Evolutionary conservation across 73 alveolate species (phyloP), one percentile per base, ranked within the genome.

Genomic region (Symbiodinium pilosum): DNA sequence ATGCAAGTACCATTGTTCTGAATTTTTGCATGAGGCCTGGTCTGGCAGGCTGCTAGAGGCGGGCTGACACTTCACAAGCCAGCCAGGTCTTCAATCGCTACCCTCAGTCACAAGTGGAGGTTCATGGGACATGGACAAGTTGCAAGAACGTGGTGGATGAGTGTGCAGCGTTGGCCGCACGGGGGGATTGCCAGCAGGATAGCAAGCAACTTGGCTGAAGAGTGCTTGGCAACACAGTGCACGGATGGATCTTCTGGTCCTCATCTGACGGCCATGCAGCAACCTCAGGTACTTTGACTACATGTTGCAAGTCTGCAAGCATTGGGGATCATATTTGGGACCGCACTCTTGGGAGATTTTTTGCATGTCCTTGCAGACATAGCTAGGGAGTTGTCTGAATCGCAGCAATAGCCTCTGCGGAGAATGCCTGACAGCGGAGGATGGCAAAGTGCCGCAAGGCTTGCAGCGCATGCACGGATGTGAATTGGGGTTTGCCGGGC

Each of bases 381-480:
- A 12, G n/a, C 86, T 43, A 68, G 83, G n/a, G 24, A 32, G 39
- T 68, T 7, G 39, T 68, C 21, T 24, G 39, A 7, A 5, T 32
- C 39, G 7, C 32, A 14, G 83, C 30, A 24, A 24, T 8, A 68
- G 32, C 38, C 30, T 18, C 21, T 43, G 42, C 42, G 16, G n/a
- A 24, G 83, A 8, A 3, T 43, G 14, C 21, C 21, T 18, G n/a
- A 4, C 38, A 30, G 86, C 43, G 16, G 18, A 91, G 97, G 97
- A 91, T 91, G 97, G 89, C 77, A 40, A 83, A 91, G 41, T 91
- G 97, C 97, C 77, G 81, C 43, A 91, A 91, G 81, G 97, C 97
- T 3, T 91, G 97, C 30, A 87, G 97, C 26, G 87, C 88, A 38
- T 91, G 97, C 51, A 68, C 97, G 56, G 52, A 68, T 44, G 40